Evolutionary conservation across 2,329 filamentous ascomycete genomes (phyloP), one percentile per base, ranked within the genome.

Genomic region (Hysterium pulicare): DNA sequence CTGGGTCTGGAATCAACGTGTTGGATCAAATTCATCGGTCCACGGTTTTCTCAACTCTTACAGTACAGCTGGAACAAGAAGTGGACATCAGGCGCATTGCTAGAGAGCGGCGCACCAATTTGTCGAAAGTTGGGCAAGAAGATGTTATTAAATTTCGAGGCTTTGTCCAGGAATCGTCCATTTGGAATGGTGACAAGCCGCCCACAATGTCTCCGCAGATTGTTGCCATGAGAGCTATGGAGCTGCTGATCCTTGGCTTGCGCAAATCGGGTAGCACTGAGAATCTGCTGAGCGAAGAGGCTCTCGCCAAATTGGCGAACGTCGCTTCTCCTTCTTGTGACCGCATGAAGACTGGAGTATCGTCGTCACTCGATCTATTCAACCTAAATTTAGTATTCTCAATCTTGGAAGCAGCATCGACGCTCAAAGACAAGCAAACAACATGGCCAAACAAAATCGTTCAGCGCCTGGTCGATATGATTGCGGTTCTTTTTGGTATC

Each of bases 41-140:
- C 15, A 75, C 75, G 7, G 69, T 82, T 17, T 71, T 78, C 3
- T 58, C 63, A n/a, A 68, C 84, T 31, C 64, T 90, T 9, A 66
- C 70, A 30, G 70, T 67, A 3, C 71, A 87, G 28, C 66, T 90
- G 8, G 65, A 69, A 2, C 60, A 68, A 13, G 58, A 74, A 9
- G 68, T 73, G 11, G 81, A 84, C 40, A 78, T 90, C 20, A 66
- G 66, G n/a, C 67, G 68, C 15, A 63, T 88, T n/a, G 76, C 78
- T 1, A 79, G 76, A 47, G 82, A 87, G 28, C 78, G 82, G 23
- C 78, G 79, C 49, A 79, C 70, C 44, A 90, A 89, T 50, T 74
- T 90, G 58, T 84, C 87, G 0, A 84, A 77, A 56, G 73, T 79
- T 22, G 79, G 77, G 9, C 82, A 82, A 53, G 71, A 68, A 13